Conservation (phyloP, 345 rosid genomes). For the Acer negundo region DNA sequence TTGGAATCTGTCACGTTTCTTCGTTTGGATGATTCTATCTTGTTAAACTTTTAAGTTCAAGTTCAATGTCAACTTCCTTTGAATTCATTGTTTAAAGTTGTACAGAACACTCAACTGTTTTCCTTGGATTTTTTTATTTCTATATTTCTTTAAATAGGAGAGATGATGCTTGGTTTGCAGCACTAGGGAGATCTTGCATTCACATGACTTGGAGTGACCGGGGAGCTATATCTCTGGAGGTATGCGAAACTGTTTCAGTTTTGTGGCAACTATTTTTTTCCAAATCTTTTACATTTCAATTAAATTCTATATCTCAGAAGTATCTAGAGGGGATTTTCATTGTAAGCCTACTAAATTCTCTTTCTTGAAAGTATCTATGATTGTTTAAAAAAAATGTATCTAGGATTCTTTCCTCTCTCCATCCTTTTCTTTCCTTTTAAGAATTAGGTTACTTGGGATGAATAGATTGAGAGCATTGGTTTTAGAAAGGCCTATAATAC, state of each 20-base stretch:
- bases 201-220: conserved; percentile 93
- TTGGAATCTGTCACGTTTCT: background rate
- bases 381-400: background rate
- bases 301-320: background rate
- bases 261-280: background rate
- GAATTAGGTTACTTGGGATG: background rate
- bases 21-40: background rate
- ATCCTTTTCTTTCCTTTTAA: background rate
- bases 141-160: conserved; percentile 51
- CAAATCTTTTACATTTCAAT: too few relatives aligned
- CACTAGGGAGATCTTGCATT: conserved; percentile 84
- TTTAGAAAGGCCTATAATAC: background rate
- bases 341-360: background rate
- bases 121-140: background rate
- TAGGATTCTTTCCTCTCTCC: background rate
- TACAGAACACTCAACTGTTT: conserved; percentile 5
- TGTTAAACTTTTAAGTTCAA: background rate
- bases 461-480: background rate
- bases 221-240: conserved; percentile 95
- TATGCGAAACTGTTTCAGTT: conserved; percentile 23
- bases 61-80: background rate
- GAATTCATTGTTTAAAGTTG: background rate
- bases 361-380: background rate
- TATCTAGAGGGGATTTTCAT: background rate
- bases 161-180: conserved; percentile 93